phyloP scores from a whole-genome alignment of 208 protist genomes.

The Leishmania martiniquensis region DNA sequence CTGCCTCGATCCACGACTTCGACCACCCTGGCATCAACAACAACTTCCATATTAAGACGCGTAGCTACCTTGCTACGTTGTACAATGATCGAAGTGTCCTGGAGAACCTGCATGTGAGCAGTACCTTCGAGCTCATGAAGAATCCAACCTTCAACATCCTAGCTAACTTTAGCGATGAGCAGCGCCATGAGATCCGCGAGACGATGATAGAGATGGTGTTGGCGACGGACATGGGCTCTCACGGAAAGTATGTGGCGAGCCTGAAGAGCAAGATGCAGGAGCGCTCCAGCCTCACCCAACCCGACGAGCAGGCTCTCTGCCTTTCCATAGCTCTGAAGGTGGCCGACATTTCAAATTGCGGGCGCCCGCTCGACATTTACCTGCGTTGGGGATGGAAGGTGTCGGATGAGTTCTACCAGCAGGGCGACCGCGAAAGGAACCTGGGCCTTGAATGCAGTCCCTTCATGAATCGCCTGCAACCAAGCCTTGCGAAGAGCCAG shows the following conservation, averaged over 20 bases:
- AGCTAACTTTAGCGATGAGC: conserved; percentile 65
- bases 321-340: conserved; percentile 94
- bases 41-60: conserved; percentile 92
- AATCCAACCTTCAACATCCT: conserved; percentile 87
- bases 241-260: conserved; percentile 83
- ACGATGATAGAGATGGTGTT: conserved; percentile 94
- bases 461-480: conserved; percentile 92
- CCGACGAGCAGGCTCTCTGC: conserved; percentile 86
- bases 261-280: conserved; percentile 76
- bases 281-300: conserved; percentile 58
- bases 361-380: conserved; percentile 86
- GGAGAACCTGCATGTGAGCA: conserved; percentile 94
- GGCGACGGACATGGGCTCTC: conserved; percentile 94
- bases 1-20: conserved; percentile 96
- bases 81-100: conserved; percentile 97
- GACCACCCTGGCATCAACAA: conserved; percentile 97
- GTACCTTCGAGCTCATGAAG: conserved; percentile 93
- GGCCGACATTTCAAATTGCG: conserved; percentile 96
- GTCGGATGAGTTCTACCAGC: conserved; percentile 94
- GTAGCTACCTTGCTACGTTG: conserved; percentile 83
- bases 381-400: conserved; percentile 91
- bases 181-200: conserved; percentile 87
- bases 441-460: conserved; percentile 88
- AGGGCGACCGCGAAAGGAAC: conserved; percentile 92
- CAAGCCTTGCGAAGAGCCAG: conserved; percentile 85